A percentile compares a stretch with the other conserved stretches of the same genome.
Evolutionary conservation across 257 asterid genomes (phyloP).

Genomic region (Jasminum sambac): DNA sequence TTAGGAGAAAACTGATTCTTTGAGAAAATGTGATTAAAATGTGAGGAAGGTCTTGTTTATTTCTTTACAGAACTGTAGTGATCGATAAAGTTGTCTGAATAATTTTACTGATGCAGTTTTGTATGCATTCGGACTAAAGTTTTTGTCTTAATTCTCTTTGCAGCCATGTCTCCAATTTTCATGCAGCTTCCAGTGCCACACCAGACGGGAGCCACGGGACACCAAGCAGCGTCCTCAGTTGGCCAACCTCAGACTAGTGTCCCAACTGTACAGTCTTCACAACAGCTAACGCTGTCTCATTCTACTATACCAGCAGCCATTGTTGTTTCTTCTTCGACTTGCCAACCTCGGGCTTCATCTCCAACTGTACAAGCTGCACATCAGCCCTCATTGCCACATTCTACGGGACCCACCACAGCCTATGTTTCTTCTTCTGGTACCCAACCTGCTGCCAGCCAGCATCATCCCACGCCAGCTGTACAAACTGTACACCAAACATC

Average conservation of each 20-base stretch:
- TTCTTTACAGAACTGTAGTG: not conserved
- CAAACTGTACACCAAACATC: slow-evolving; percentile 34
- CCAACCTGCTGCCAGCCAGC: slow-evolving; percentile 34
- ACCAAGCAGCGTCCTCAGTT: slow-evolving; percentile 24
- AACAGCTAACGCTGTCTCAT: slow-evolving; percentile 7
- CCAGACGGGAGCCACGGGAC: slow-evolving; percentile 30
- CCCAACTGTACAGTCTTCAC: slow-evolving; percentile 1
- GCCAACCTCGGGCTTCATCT: slow-evolving; percentile 8
- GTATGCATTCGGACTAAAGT: not conserved
- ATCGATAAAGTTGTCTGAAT: not conserved
- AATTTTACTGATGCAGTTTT: not conserved
- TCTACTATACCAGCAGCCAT: not conserved
- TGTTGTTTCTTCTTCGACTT: not conserved
- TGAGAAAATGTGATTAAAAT: no score
- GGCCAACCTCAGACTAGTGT: slow-evolving; percentile 16
- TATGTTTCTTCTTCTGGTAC: slow-evolving; percentile 17
- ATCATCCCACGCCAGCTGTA: slow-evolving; percentile 25
- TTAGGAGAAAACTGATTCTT: no score
- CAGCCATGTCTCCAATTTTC: slow-evolving; percentile 40
- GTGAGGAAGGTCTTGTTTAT: no score
- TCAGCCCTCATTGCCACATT: slow-evolving; percentile 13
- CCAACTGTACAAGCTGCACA: not conserved
- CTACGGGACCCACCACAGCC: slow-evolving; percentile 25
- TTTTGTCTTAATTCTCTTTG: slow-evolving; percentile 24
- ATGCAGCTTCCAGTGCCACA: slow-evolving; percentile 38